phyloP scores from a whole-genome alignment of 345 rosid species.

The Melaleuca quinquenervia region DNA sequence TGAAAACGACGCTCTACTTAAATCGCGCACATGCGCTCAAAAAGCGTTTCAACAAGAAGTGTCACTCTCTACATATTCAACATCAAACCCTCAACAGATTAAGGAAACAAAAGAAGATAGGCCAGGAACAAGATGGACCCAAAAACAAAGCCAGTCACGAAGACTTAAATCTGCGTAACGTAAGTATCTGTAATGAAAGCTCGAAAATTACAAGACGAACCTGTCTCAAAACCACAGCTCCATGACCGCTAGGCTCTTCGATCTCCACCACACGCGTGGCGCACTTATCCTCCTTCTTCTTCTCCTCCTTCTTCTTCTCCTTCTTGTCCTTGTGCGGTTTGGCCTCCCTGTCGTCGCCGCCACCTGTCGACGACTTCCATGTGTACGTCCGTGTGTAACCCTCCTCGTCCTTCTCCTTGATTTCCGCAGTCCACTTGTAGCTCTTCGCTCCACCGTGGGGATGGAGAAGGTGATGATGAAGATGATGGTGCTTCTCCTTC shows the following conservation, averaged over 20 bases:
- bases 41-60: background rate
- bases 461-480: background rate
- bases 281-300: slow-evolving; percentile 33
- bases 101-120: background rate
- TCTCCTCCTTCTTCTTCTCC: slow-evolving; percentile 27
- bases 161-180: background rate
- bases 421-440: slow-evolving; percentile 69
- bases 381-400: slow-evolving; percentile 41
- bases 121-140: background rate
- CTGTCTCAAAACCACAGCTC: slow-evolving; percentile 46
- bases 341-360: slow-evolving; percentile 23
- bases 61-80: background rate
- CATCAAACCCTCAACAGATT: background rate
- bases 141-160: background rate
- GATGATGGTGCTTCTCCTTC: slow-evolving; percentile 8
- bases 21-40: background rate
- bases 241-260: slow-evolving; percentile 41
- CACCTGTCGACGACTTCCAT: slow-evolving; percentile 45
- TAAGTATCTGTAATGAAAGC: background rate
- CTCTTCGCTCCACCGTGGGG: slow-evolving; percentile 21
- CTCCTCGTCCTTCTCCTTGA: slow-evolving; percentile 53
- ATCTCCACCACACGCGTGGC: slow-evolving; percentile 55
- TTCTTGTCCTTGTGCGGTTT: slow-evolving; percentile 17
- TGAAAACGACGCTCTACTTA: background rate
- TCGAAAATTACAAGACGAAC: slow-evolving; percentile 13